Conservation (phyloP, 208 protist genomes). For the Acanthamoeba lenticulata region DNA sequence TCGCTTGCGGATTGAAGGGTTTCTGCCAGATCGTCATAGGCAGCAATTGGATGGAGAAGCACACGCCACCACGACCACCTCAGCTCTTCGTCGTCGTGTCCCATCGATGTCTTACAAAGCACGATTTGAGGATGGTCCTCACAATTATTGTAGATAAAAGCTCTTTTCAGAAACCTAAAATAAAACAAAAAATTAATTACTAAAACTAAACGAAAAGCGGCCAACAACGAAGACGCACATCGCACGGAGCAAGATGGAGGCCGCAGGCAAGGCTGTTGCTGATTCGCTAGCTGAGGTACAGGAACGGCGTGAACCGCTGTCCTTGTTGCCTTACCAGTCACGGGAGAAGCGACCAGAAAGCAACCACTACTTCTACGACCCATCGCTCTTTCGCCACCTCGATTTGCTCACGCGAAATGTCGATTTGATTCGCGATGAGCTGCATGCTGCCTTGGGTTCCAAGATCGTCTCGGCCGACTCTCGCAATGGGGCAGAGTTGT, state of each 20-base stretch:
- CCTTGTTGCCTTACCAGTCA: neutral
- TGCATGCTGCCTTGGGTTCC: neutral
- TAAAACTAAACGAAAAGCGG: neutral
- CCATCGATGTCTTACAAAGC: neutral
- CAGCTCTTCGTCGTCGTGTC: neutral
- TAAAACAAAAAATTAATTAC: neutral
- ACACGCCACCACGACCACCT: neutral
- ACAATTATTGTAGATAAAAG: neutral
- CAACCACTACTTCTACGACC: constrained; percentile 70
- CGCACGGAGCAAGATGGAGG: neutral
- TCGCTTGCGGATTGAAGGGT: constrained; percentile 11
- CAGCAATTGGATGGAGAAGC: neutral
- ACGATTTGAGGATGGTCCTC: neutral
- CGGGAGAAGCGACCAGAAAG: neutral
- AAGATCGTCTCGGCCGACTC: neutral
- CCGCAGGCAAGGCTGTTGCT: neutral
- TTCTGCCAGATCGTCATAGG: neutral
- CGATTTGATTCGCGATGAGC: constrained; percentile 30
- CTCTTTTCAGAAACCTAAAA: neutral
- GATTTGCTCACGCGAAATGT: neutral
- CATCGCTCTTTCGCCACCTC: constrained; percentile 43
- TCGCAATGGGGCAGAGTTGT: constrained; percentile 26
- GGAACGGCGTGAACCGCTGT: neutral
- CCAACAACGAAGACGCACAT: too few species aligned
- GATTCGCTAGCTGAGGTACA: neutral